Evolutionary conservation across 1,139 yeast genomes (phyloP).

Genomic region (Magnusiomyces fungicola): DNA sequence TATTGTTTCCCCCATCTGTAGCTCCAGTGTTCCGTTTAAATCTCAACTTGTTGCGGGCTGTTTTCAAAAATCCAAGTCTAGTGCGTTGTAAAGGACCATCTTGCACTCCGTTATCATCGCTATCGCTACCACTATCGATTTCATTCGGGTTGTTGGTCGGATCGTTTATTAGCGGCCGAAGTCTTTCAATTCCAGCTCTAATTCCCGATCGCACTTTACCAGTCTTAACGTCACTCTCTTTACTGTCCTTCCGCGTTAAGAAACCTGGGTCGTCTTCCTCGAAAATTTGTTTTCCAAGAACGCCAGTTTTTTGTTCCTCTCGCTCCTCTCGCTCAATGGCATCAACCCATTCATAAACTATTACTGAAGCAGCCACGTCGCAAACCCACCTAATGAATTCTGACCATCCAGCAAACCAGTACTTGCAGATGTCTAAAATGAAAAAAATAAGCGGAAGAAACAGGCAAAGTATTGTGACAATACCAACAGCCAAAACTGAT

Average conservation of each 20-base stretch:
- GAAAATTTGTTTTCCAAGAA: constrained; percentile 70
- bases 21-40: too few relatives aligned
- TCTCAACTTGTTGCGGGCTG: too few relatives aligned
- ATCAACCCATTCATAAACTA: constrained; percentile 92
- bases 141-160: not conserved
- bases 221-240: too few relatives aligned
- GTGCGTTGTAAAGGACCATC: too few relatives aligned
- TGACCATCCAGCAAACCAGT: constrained; percentile 67
- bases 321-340: constrained; percentile 55
- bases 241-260: not conserved
- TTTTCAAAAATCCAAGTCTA: too few relatives aligned
- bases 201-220: not conserved
- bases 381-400: constrained; percentile 65
- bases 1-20: too few relatives aligned
- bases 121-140: not conserved
- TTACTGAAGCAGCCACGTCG: constrained; percentile 41
- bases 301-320: constrained; percentile 67
- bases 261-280: constrained; percentile 39
- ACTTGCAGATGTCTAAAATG: constrained; percentile 65
- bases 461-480: constrained; percentile 51
- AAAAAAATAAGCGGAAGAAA: constrained; percentile 68
- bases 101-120: not conserved
- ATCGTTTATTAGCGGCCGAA: too few relatives aligned
- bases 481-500: constrained; percentile 44
- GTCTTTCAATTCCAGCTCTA: too few relatives aligned